A percentile compares a stretch with the other conserved stretches of the same genome.
Conservation (phyloP, 805 yeast species). For the Candida hungchunana region DNA sequence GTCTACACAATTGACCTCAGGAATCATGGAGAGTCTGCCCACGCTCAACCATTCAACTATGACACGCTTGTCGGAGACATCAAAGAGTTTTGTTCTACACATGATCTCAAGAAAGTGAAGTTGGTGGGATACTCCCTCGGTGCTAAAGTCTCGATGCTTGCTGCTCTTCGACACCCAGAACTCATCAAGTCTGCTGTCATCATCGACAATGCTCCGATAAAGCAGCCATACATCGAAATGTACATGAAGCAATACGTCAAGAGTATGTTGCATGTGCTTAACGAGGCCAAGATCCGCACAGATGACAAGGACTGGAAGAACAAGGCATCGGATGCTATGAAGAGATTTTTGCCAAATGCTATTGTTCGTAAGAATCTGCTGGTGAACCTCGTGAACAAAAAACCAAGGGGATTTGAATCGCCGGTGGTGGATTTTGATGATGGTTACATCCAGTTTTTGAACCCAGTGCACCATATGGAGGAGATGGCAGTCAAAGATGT, state of each 20-base stretch:
- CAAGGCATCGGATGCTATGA: slow-evolving; percentile 86
- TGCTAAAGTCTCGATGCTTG: slow-evolving; percentile 48
- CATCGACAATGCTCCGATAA: slow-evolving; percentile 46
- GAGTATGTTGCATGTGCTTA: slow-evolving; percentile 76
- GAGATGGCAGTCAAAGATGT: slow-evolving; percentile 27
- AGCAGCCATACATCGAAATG: slow-evolving; percentile 31
- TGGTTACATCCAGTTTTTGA: slow-evolving; percentile 27
- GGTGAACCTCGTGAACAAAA: slow-evolving; percentile 33
- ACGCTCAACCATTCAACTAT: slow-evolving; percentile 42
- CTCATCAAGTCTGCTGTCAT: slow-evolving; percentile 38
- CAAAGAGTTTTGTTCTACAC: slow-evolving; percentile 31
- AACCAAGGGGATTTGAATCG: slow-evolving; percentile 25
- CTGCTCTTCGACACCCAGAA: slow-evolving; percentile 37
- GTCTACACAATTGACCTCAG: slow-evolving; percentile 44
- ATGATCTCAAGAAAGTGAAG: slow-evolving; percentile 28
- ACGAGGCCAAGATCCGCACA: slow-evolving; percentile 39
- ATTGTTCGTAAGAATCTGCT: slow-evolving; percentile 34
- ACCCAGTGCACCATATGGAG: slow-evolving; percentile 31
- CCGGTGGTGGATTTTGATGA: slow-evolving; percentile 27
- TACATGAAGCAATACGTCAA: slow-evolving; percentile 34
- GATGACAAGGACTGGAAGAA: slow-evolving; percentile 50
- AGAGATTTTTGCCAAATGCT: slow-evolving; percentile 88
- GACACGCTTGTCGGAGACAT: slow-evolving; percentile 40
- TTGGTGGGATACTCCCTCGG: slow-evolving; percentile 50
- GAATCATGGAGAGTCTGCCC: slow-evolving; percentile 46